Percentiles rank a stretch among this genome's conserved stretches.
These are phyloP conservation scores for Starmerella apis DNA, from an alignment of 805 yeast species.

Conservation along the genomic window DNA sequence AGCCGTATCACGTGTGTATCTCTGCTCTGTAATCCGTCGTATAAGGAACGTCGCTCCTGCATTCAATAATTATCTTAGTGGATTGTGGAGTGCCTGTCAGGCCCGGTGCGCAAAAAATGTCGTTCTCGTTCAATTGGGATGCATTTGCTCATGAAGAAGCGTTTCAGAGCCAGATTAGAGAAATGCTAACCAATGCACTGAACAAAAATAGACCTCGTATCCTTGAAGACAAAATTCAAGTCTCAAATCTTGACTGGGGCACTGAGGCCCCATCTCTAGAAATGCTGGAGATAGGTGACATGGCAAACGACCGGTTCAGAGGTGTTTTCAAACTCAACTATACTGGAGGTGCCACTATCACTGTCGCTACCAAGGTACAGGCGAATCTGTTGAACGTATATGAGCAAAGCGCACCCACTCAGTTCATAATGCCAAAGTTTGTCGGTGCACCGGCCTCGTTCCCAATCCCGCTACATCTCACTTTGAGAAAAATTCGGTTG, in stretches of 20 bases:
- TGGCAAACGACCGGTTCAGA: conserved; percentile 62
- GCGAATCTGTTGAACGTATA: conserved; percentile 74
- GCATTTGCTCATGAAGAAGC: conserved; percentile 57
- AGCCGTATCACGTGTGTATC: neutral
- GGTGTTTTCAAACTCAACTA: conserved; percentile 74
- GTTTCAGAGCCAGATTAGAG: conserved; percentile 46
- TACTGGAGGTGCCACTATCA: conserved; percentile 63
- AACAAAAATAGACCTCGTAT: conserved; percentile 54
- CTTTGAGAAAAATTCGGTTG: conserved; percentile 57
- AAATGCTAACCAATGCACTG: conserved; percentile 57
- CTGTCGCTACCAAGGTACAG: conserved; percentile 68
- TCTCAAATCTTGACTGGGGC: conserved; percentile 64
- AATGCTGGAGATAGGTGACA: conserved; percentile 71
- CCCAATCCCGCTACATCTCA: conserved; percentile 67
- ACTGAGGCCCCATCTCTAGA: conserved; percentile 64
- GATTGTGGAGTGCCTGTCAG: neutral
- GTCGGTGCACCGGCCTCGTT: conserved; percentile 56
- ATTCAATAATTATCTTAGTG: neutral
- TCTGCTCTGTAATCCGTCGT: neutral
- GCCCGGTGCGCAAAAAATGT: conserved; percentile 39
- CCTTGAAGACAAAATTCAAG: conserved; percentile 56
- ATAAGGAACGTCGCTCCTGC: neutral
- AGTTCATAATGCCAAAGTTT: conserved; percentile 59
- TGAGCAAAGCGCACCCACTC: conserved; percentile 31
- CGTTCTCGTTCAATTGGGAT: conserved; percentile 70